Evolutionary conservation across 345 rosid genomes (phyloP).

Genomic region (Schrenkiella parvula): DNA sequence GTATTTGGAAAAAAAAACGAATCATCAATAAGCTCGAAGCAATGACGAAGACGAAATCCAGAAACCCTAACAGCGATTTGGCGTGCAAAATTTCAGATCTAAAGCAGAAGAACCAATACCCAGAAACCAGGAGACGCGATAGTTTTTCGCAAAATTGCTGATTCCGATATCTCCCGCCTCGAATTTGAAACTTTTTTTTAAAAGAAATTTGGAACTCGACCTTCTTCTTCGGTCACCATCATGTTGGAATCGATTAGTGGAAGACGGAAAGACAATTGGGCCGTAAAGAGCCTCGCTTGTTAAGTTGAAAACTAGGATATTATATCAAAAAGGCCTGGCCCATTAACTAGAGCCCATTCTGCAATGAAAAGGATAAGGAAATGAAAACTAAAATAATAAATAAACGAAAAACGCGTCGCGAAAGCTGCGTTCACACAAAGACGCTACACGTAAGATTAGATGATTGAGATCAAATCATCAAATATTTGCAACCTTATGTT

Average conservation of each 20-base stretch:
- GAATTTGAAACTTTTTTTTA: background rate
- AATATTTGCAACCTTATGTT: background rate
- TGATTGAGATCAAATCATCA: background rate
- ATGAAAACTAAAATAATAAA: background rate
- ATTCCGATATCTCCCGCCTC: slow-evolving; percentile 19
- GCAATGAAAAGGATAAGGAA: background rate
- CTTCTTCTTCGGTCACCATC: background rate
- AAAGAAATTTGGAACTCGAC: background rate
- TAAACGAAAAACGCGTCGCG: slow-evolving; percentile 22
- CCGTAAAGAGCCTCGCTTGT: background rate
- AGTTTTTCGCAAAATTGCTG: background rate
- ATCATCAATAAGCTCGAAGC: background rate
- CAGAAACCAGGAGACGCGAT: background rate
- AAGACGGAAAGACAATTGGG: slow-evolving; percentile 9
- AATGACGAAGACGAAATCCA: background rate
- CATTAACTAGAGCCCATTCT: background rate
- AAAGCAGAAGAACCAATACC: background rate
- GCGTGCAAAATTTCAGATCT: background rate
- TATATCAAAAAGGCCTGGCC: background rate
- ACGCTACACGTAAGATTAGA: background rate
- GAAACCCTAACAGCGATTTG: background rate
- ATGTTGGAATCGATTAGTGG: background rate
- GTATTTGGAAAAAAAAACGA: background rate
- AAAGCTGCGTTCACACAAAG: slow-evolving; percentile 18
- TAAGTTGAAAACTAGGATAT: background rate